phyloP scores from a whole-genome alignment of 1,139 yeast genomes.

The Geotrichum restrictum region DNA sequence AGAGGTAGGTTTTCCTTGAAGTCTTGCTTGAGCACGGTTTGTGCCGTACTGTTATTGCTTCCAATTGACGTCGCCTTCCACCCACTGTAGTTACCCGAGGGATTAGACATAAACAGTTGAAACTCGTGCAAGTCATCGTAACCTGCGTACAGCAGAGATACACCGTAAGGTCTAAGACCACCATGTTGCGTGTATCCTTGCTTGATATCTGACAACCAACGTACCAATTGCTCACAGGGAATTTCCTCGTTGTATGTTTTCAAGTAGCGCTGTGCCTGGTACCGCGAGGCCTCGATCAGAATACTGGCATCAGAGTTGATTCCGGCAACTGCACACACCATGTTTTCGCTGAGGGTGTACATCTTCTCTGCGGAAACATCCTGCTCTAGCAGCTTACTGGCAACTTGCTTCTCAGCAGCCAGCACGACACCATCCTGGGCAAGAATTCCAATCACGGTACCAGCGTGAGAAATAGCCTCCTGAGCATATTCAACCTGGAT shows the following conservation, averaged over 20 bases:
- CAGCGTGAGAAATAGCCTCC: conserved; percentile 96
- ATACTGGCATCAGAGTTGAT: conserved; percentile 96
- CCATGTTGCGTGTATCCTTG: conserved; percentile 99
- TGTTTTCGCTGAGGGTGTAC: conserved; percentile 71
- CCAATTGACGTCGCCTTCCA: conserved; percentile 99
- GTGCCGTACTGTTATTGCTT: conserved; percentile 94
- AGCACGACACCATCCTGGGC: conserved; percentile 90
- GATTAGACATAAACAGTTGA: conserved; percentile 92
- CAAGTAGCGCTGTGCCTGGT: conserved; percentile 76
- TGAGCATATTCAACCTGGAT: conserved; percentile 85
- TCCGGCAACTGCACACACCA: conserved; percentile 95
- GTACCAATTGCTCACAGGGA: conserved; percentile 86
- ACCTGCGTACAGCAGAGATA: conserved; percentile 93
- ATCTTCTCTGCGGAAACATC: conserved; percentile 92
- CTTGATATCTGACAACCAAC: conserved; percentile 84
- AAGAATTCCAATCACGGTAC: conserved; percentile 93
- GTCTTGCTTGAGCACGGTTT: conserved; percentile 90
- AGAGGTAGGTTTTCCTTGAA: conserved; percentile 77
- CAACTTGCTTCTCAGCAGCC: conserved; percentile 94
- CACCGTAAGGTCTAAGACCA: conserved; percentile 97
- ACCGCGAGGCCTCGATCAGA: conserved; percentile 82
- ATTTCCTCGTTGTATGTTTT: conserved; percentile 85
- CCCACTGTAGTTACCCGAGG: conserved; percentile 95
- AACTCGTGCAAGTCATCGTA: conserved; percentile 85
- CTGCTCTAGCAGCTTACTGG: conserved; percentile 86